These are phyloP conservation scores for Circinella umbellata DNA, from an alignment of 371 early-diverging fungal species.

Conservation along the genomic window DNA sequence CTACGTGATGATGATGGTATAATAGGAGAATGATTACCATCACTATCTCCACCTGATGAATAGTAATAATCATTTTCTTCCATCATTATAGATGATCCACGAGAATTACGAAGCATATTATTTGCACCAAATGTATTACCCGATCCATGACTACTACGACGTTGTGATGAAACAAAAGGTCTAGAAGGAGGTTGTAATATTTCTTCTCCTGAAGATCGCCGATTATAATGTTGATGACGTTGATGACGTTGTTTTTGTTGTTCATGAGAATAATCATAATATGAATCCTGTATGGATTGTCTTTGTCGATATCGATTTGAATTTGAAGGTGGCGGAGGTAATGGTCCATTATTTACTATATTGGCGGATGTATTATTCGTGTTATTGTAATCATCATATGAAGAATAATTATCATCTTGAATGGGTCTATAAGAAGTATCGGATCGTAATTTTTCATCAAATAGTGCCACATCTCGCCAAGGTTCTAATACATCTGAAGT, in stretches of 20 bases:
- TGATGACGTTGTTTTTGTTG: neutral
- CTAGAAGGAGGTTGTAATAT: constrained; percentile 18
- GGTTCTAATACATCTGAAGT: constrained; percentile 17
- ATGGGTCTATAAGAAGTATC: constrained; percentile 13
- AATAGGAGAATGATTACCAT: constrained; percentile 16
- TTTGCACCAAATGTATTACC: constrained; percentile 30
- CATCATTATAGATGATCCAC: constrained; percentile 17
- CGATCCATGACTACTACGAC: constrained; percentile 24
- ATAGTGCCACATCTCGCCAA: constrained; percentile 21
- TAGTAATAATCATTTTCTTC: constrained; percentile 14
- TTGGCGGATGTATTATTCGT: too few relatives aligned
- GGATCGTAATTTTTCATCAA: constrained; percentile 14
- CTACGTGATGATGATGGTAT: neutral
- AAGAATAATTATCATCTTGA: constrained; percentile 8
- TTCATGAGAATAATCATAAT: neutral
- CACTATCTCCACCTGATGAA: constrained; percentile 4
- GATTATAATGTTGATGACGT: constrained; percentile 6
- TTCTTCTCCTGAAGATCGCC: neutral
- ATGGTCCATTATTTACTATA: neutral
- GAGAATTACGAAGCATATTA: constrained; percentile 20
- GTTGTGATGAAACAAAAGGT: constrained; percentile 16
- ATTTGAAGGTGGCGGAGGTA: constrained; percentile 14
- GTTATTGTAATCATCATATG: neutral
- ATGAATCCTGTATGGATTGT: neutral
- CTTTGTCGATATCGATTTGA: neutral